These are phyloP conservation scores for Wickerhamiella domercqiae DNA, from an alignment of 805 yeast species.

Conservation along the genomic window DNA sequence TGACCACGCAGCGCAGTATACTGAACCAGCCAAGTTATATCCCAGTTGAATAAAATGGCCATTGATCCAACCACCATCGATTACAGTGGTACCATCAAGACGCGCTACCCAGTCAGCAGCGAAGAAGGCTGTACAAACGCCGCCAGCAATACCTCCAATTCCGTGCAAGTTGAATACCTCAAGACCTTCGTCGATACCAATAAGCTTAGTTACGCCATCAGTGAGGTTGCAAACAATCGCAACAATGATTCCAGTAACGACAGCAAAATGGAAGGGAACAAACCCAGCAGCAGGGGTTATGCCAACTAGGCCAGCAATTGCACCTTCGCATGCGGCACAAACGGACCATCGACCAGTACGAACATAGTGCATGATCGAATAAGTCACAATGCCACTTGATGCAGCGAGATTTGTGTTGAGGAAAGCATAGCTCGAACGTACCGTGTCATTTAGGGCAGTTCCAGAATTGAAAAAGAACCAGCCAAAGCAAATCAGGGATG, in stretches of 20 bases:
- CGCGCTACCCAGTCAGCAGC: constrained; percentile 28
- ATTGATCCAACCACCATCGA: constrained; percentile 11
- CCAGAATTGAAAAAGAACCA: constrained; percentile 71
- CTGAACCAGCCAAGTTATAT: constrained; percentile 7
- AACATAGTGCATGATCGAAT: constrained; percentile 28
- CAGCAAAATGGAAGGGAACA: constrained; percentile 71
- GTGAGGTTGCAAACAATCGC: constrained; percentile 71
- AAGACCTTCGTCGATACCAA: constrained; percentile 82
- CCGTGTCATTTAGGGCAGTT: constrained; percentile 29
- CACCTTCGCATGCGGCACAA: constrained; percentile 85
- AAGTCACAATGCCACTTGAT: constrained; percentile 30
- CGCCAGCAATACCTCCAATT: constrained; percentile 27
- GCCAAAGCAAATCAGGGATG: constrained; percentile 55
- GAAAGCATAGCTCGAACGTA: constrained; percentile 28
- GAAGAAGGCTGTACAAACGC: constrained; percentile 72
- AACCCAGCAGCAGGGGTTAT: constrained; percentile 95
- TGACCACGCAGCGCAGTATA: constrained; percentile 10
- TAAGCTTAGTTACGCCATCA: constrained; percentile 54
- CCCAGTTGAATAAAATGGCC: constrained; percentile 9
- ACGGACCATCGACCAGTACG: constrained; percentile 81
- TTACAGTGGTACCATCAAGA: constrained; percentile 6
- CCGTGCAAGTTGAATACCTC: constrained; percentile 69
- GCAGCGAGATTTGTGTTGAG: constrained; percentile 40
- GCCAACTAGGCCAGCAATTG: constrained; percentile 83
- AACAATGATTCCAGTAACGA: constrained; percentile 57